These are phyloP conservation scores for Colletotrichum falcatum DNA, from an alignment of 2,329 filamentous ascomycete species.

Conservation along the genomic window DNA sequence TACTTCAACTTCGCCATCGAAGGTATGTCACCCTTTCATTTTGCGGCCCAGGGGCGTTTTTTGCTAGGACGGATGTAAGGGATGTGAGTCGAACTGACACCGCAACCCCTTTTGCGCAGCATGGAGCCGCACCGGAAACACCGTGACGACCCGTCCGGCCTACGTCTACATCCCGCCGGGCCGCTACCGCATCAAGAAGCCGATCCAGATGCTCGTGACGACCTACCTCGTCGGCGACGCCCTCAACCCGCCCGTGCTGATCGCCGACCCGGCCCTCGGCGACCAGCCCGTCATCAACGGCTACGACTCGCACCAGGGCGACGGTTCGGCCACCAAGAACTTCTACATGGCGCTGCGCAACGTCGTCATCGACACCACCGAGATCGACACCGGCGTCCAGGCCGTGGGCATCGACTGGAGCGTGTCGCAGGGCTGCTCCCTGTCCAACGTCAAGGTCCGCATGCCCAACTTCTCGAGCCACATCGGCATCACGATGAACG, in stretches of 20 bases:
- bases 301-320: constrained; percentile 46
- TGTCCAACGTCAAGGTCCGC: constrained; percentile 48
- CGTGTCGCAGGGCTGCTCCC: constrained; percentile 48
- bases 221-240: constrained; percentile 50
- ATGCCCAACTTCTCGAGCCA: constrained; percentile 52
- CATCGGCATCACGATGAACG: constrained; percentile 51
- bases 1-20: constrained; percentile 47
- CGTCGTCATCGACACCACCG: constrained; percentile 47
- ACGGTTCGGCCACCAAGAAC: constrained; percentile 48
- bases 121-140: constrained; percentile 46
- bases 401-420: constrained; percentile 48
- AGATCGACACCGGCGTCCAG: constrained; percentile 39
- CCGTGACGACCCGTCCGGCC: constrained; percentile 44
- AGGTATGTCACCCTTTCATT: not conserved
- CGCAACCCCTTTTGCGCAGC: constrained; percentile 25
- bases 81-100: constrained; percentile 13
- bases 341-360: constrained; percentile 51
- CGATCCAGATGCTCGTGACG: constrained; percentile 48
- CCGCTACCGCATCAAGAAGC: constrained; percentile 47
- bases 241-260: constrained; percentile 45
- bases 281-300: constrained; percentile 42
- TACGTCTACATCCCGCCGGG: constrained; percentile 49
- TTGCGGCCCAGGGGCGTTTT: constrained; percentile 24
- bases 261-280: constrained; percentile 43
- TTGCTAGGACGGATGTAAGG: not conserved